Evolutionary conservation across 2,329 filamentous ascomycete species (phyloP).

Genomic region (Cladobotryum protrusum): DNA sequence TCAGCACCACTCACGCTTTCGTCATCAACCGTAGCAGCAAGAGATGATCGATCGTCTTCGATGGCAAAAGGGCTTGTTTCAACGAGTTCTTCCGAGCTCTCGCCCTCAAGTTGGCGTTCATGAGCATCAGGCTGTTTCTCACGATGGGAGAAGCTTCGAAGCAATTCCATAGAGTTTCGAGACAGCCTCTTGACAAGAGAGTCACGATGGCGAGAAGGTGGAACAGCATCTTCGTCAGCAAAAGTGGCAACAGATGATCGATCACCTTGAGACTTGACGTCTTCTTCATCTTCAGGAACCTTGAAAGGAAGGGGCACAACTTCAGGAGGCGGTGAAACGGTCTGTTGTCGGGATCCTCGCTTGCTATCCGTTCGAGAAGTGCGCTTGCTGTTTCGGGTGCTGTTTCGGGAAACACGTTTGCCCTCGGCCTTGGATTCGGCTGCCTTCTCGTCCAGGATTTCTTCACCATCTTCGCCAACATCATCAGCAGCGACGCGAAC

Average conservation of each 20-base stretch:
- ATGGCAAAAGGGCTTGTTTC: conserved; percentile 24
- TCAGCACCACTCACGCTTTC: conserved; percentile 39
- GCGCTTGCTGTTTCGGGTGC: background rate
- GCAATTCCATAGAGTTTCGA: conserved; percentile 37
- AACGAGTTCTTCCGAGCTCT: conserved; percentile 44
- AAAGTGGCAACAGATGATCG: conserved; percentile 65
- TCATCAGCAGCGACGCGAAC: conserved; percentile 50
- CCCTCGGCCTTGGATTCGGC: conserved; percentile 5
- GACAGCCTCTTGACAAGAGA: conserved; percentile 46
- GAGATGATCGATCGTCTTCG: conserved; percentile 43
- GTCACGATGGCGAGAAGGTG: conserved; percentile 23
- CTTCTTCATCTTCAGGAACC: conserved; percentile 43
- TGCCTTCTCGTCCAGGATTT: conserved; percentile 26
- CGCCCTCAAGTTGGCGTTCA: conserved; percentile 19
- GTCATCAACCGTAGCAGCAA: conserved; percentile 53
- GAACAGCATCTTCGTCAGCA: conserved; percentile 47
- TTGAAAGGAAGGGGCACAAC: conserved; percentile 62
- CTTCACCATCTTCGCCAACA: conserved; percentile 19
- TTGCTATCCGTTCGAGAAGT: conserved; percentile 11
- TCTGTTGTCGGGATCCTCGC: conserved; percentile 15
- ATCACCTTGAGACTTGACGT: conserved; percentile 37
- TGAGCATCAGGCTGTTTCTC: conserved; percentile 17
- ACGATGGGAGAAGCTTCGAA: conserved; percentile 38
- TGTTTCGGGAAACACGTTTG: conserved; percentile 18
- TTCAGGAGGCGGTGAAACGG: conserved; percentile 34